A percentile compares a stretch with the other conserved stretches of the same genome.
Conservation (phyloP, 805 yeast genomes). For the Cyberlindnera lachancei region DNA sequence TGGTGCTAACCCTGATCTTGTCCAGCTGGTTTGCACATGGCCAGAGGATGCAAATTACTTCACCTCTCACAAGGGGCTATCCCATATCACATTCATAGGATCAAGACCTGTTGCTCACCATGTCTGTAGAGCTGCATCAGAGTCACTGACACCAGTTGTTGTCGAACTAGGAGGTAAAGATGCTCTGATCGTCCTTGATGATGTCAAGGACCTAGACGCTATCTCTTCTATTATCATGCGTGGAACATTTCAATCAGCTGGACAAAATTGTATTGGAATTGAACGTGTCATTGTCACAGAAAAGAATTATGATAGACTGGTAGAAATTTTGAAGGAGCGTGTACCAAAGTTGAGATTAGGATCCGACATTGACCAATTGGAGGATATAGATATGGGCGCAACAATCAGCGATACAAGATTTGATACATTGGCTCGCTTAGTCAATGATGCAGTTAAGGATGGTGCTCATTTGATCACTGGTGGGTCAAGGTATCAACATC, state of each 20-base stretch:
- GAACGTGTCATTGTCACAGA: conserved; percentile 87
- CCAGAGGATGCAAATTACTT: conserved; percentile 84
- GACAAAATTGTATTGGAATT: conserved; percentile 97
- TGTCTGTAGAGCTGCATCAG: conserved; percentile 77
- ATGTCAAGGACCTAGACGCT: conserved; percentile 47
- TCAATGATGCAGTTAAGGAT: conserved; percentile 62
- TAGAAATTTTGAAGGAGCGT: conserved; percentile 46
- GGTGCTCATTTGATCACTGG: conserved; percentile 84
- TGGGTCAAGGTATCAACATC: conserved; percentile 75
- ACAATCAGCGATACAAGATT: conserved; percentile 78
- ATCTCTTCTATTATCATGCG: conserved; percentile 81
- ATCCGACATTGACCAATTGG: conserved; percentile 84
- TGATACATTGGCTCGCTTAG: conserved; percentile 53
- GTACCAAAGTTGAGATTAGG: conserved; percentile 68
- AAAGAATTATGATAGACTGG: conserved; percentile 55
- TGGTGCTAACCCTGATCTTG: conserved; percentile 72
- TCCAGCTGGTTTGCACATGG: conserved; percentile 83
- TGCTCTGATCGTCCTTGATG: conserved; percentile 81
- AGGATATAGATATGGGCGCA: conserved; percentile 94
- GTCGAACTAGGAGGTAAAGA: conserved; percentile 98
- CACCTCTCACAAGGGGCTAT: conserved; percentile 73
- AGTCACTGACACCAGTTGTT: conserved; percentile 87
- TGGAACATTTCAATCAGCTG: conserved; percentile 95
- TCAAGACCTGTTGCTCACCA: conserved; percentile 91
- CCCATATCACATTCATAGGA: conserved; percentile 92